phyloP scores from a whole-genome alignment of 345 rosid species.

The Bretschneidera sinensis region DNA sequence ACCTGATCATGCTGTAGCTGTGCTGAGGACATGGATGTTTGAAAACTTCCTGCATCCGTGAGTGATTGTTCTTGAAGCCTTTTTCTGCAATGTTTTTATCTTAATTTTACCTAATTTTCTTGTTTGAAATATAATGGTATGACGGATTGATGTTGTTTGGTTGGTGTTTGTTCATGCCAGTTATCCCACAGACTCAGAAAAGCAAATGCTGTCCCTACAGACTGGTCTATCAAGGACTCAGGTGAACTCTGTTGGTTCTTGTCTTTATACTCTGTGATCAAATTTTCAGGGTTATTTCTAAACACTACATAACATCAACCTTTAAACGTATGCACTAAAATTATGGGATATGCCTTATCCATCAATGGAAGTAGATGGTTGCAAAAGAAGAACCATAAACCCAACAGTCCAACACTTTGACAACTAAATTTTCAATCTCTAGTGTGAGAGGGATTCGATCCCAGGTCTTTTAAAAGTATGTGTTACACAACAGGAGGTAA shows the following conservation, averaged over 20 bases:
- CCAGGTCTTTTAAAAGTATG: too few relatives aligned
- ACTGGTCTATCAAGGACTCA: constrained; percentile 41
- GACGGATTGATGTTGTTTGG: not conserved
- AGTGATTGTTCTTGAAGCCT: constrained; percentile 7
- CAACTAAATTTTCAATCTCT: too few relatives aligned
- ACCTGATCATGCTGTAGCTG: constrained; percentile 34
- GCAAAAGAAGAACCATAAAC: too few relatives aligned
- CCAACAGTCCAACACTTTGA: too few relatives aligned
- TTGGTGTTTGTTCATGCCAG: constrained; percentile 16
- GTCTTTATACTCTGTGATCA: not conserved
- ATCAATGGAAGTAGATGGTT: too few relatives aligned
- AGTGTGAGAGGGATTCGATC: too few relatives aligned
- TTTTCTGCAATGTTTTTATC: not conserved
- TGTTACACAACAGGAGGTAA: too few relatives aligned
- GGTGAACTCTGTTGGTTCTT: constrained; percentile 14
- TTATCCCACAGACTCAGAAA: constrained; percentile 38
- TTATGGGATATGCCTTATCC: too few relatives aligned
- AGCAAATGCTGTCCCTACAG: constrained; percentile 32
- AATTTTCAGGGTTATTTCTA: too few relatives aligned
- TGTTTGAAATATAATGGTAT: not conserved
- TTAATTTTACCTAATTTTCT: not conserved
- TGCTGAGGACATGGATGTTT: constrained; percentile 36
- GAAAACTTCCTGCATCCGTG: constrained; percentile 45
- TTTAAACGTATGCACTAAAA: too few relatives aligned
- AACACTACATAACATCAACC: too few relatives aligned